Evolutionary conservation across 495 filamentous ascomycete genomes (phyloP), one percentile per base, ranked within the genome.

Genomic region (Entonaema liquescens): DNA sequence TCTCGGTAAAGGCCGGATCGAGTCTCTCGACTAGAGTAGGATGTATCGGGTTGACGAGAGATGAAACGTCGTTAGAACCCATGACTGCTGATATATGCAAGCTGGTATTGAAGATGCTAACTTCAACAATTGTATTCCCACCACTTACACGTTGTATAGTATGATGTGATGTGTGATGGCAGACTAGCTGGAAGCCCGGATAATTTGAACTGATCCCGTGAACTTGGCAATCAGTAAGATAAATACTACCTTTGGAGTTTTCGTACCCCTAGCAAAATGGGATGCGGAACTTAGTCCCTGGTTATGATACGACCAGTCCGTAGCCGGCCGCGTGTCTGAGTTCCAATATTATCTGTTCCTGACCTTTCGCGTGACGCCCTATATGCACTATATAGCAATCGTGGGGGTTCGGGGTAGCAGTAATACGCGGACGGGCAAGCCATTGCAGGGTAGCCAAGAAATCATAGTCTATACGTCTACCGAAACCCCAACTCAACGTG

Each of bases 1-100:
- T 78, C 61, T 79, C 76, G 33, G 74, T 65, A 63, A 76, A 80
- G 62, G 58, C 55, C 17, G 79, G 77, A 58, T 80, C 77, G 15
- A 79, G 23, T 25, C 65, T 76, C 36, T 73, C 76, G 33, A 76
- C 67, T n/a, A 80, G 35, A 26, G 72, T 74, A 40, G 76, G 70
- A 50, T 74, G 76, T 52, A 80, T 59, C 26, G 74, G 66, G 60
- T 80, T 80, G 1, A 79, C 60, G 12, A 70, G 58, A 52, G 60
- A 59, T 40, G 72, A 11, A 38, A 50, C 55, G 11, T 74, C 65
- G 65, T 35, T 64, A 25, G 75, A 76, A 70, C 68, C 71, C 75
- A 77, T 77, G 55, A 54, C 36, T 63, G 12, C 33, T 47, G 28
- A 21, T 6, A 38, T 65, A 65, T 73, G 40, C 50, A 65, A 8